Evolutionary conservation across 495 filamentous ascomycete species (phyloP), one percentile per base, ranked within the genome.

Genomic region (Glarea lozoyensis): DNA sequence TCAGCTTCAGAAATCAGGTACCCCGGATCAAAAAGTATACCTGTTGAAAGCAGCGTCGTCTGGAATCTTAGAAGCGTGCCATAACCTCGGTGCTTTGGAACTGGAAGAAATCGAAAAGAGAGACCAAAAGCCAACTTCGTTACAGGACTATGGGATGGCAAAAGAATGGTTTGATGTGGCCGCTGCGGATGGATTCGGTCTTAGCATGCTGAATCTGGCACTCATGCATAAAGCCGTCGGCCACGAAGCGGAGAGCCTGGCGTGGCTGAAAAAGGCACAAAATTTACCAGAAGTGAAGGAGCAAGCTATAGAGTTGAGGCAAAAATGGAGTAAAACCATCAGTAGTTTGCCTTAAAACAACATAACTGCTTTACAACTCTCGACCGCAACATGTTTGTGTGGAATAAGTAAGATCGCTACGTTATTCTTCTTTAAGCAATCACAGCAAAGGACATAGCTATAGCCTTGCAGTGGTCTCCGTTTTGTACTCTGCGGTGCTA

Each of bases 131-230:
- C 33, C 44, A 3, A 41, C 32, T 17, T 10, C 17, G 12, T 17
- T 46, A 5, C 19, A 45, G 7, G 46, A 53, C 18, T 50, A 27
- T 50, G 46, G 35, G 1, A 50, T 48, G 38, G 53, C 53, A 7
- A 50, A 23, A 15, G 53, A 56, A 32, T 56, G 49, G 49, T 48
- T 53, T 23, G 16, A 47, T 16, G 29, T 50, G 18, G 49, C 49
- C 21, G 53, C 49, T 24, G 24, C 33, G 2, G 34, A 31, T n/a
- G 53, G 49, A 5, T 47, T 42, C 37, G 49, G 46, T 5, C 12
- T 33, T 30, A 53, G 49, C 32, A 55, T 55, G 48, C 17, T 55
- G 17, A 49, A 43, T 18, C 17, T 55, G 34, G 53, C 53, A 12
- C 5, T 10, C 29, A 42, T 55, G n/a, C 40, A 21, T 16, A 46